These are phyloP conservation scores for Fusarium metavorans DNA, from an alignment of 2,329 filamentous ascomycete species.

Conservation along the genomic window DNA sequence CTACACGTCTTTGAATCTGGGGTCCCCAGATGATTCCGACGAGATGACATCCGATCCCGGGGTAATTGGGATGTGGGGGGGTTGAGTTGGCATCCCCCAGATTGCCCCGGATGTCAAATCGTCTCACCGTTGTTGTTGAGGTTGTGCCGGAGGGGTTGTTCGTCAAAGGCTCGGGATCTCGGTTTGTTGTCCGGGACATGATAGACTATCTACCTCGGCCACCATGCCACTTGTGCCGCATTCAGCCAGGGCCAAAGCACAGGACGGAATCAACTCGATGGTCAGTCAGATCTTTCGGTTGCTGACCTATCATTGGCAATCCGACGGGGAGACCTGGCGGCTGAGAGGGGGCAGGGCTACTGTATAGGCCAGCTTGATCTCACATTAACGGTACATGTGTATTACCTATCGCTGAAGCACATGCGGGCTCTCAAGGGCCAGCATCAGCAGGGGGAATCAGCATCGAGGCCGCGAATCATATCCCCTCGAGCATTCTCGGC, in stretches of 20 bases:
- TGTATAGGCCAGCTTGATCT: slow-evolving; percentile 2
- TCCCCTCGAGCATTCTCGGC: not conserved
- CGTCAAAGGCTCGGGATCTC: slow-evolving; percentile 19
- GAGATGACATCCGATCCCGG: slow-evolving; percentile 32
- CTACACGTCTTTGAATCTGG: slow-evolving; percentile 4
- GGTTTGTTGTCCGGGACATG: slow-evolving; percentile 22
- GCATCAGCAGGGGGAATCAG: slow-evolving; percentile 2
- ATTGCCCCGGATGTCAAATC: not conserved
- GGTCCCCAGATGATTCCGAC: slow-evolving; percentile 17
- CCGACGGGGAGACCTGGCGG: not conserved
- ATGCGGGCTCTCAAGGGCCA: not conserved
- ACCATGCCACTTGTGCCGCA: not conserved
- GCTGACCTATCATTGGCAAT: slow-evolving; percentile 11
- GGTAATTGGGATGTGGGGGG: slow-evolving; percentile 42
- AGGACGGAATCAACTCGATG: not conserved
- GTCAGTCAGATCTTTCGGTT: slow-evolving; percentile 13
- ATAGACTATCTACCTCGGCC: slow-evolving; percentile 24
- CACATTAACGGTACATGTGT: slow-evolving; percentile 7
- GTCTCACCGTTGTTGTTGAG: not conserved
- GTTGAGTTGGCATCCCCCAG: slow-evolving; percentile 15
- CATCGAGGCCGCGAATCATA: not conserved
- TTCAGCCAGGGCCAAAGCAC: not conserved
- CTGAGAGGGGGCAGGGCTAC: not conserved
- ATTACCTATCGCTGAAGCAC: slow-evolving; percentile 3
- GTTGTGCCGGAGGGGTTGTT: slow-evolving; percentile 2